These are phyloP conservation scores for Hylodesmum podocarpum DNA, from an alignment of 306 rosid genomes.

Conservation along the genomic window DNA sequence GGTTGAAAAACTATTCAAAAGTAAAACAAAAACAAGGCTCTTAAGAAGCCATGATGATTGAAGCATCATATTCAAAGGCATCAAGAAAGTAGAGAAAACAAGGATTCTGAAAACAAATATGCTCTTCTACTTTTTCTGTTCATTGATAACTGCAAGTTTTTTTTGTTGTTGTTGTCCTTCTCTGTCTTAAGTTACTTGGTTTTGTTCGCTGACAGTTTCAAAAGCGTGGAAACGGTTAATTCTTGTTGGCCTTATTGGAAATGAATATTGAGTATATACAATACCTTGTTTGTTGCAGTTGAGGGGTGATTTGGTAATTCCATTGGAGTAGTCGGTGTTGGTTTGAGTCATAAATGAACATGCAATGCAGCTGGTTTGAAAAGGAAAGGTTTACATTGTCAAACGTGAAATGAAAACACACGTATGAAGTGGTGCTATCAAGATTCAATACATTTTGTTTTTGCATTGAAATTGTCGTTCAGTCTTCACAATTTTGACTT, in stretches of 20 bases:
- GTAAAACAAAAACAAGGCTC: constrained; percentile 28
- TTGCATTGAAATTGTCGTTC: neutral
- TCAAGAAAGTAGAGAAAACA: constrained; percentile 29
- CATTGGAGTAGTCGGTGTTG: constrained; percentile 21
- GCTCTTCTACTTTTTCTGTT: constrained; percentile 23
- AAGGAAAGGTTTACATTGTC: constrained; percentile 33
- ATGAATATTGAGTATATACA: too few relatives aligned
- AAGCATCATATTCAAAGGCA: constrained; percentile 41
- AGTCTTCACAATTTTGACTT: constrained; percentile 29
- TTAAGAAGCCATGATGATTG: constrained; percentile 15
- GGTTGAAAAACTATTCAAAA: constrained; percentile 16
- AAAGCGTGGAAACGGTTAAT: constrained; percentile 43
- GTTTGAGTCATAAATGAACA: constrained; percentile 29
- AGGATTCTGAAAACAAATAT: constrained; percentile 15
- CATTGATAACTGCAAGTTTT: constrained; percentile 26
- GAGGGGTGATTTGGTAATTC: constrained; percentile 27
- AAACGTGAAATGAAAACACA: constrained; percentile 25
- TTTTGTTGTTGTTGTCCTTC: constrained; percentile 23
- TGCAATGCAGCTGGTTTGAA: constrained; percentile 13
- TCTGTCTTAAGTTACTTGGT: constrained; percentile 38
- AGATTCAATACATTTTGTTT: neutral
- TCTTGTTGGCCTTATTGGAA: constrained; percentile 34
- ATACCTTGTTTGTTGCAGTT: too few relatives aligned
- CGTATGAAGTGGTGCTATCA: constrained; percentile 3
- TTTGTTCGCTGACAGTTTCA: constrained; percentile 70